Evolutionary conservation across 148 eudicot genomes (phyloP), one percentile per base, ranked within the genome.

Genomic region (Rhododendron vialii): DNA sequence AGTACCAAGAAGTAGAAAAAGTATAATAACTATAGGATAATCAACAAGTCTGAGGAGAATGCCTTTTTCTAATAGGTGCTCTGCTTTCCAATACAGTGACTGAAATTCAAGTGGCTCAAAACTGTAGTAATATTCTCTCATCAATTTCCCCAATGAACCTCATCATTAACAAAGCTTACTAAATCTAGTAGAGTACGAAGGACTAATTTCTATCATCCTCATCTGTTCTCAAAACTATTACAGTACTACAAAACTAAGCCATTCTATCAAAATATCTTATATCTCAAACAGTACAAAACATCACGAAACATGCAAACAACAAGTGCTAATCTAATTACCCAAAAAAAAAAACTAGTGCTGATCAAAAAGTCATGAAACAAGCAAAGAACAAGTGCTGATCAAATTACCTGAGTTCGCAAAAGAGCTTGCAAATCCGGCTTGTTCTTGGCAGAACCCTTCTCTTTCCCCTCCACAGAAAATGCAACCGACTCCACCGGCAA

Each of bases 401-500:
- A 59, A n/a, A 75, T 1, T 90, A 97, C 99, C 98, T 97, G 99
- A 90, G 99, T 95, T 78, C 98, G 90, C 86, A 97, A 67, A 53
- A 95, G 87, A 15, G 99, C 93, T 82, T 94, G 95, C 81, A 92
- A 86, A 90, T 95, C 98, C 24, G 91, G 91, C 86, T 93, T 94
- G 82, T 78, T 90, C 86, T 90, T 95, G 3, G 69, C 48, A 12
- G 81, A 85, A 86, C 88, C 77, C 83, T 90, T 91, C 33, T 92
- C 93, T 75, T 84, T 91, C 41, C 69, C 85, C 84, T 88, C 96
- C 41, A 79, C 79, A 79, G 88, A 77, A 5, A 87, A 86, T 5
- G 38, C 11, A 13, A 30, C 87, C 33, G 51, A 86, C 57, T 50
- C 87, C 69, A 65, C 84, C 18, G 93, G 89, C 1, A 87, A 85